phyloP scores from a whole-genome alignment of 2,329 filamentous ascomycete species.

The Cercospora canescens region DNA sequence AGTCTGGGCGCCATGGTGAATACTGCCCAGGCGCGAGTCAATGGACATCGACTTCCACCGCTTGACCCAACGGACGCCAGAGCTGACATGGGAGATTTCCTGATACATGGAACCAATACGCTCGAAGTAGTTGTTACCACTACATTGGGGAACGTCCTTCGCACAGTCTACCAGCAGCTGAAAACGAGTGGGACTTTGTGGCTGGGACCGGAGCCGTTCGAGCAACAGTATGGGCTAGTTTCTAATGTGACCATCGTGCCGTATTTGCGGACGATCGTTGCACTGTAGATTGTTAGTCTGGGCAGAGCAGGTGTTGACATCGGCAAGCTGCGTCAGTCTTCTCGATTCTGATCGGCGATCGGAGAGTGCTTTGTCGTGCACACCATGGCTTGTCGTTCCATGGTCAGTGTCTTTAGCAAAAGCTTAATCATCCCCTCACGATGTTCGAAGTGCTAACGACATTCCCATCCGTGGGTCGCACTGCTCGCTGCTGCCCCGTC shows the following conservation, averaged over 20 bases:
- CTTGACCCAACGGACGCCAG: conserved; percentile 34
- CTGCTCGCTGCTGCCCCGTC: neutral
- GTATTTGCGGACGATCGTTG: conserved; percentile 9
- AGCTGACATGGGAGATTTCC: conserved; percentile 26
- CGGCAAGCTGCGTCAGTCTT: neutral
- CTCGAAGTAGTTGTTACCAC: conserved; percentile 36
- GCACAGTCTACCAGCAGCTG: conserved; percentile 9
- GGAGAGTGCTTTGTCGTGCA: neutral
- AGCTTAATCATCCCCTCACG: neutral
- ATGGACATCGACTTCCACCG: conserved; percentile 33
- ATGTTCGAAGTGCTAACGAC: neutral
- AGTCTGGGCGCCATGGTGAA: conserved; percentile 33
- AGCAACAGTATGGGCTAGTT: conserved; percentile 19
- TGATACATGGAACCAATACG: conserved; percentile 31
- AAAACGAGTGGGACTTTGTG: conserved; percentile 20
- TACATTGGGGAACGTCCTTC: conserved; percentile 34
- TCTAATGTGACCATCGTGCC: conserved; percentile 18
- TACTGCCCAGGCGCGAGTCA: conserved; percentile 33
- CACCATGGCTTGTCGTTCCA: neutral
- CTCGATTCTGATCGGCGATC: neutral
- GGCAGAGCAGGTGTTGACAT: neutral
- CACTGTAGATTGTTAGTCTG: neutral
- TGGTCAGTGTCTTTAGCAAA: neutral
- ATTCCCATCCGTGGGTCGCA: too few species aligned
- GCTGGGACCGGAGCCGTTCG: conserved; percentile 12